A percentile compares a stretch with the other conserved stretches of the same genome.
Conservation (phyloP, 768 basidiomycete species). For the Leccinum barrowsii region DNA sequence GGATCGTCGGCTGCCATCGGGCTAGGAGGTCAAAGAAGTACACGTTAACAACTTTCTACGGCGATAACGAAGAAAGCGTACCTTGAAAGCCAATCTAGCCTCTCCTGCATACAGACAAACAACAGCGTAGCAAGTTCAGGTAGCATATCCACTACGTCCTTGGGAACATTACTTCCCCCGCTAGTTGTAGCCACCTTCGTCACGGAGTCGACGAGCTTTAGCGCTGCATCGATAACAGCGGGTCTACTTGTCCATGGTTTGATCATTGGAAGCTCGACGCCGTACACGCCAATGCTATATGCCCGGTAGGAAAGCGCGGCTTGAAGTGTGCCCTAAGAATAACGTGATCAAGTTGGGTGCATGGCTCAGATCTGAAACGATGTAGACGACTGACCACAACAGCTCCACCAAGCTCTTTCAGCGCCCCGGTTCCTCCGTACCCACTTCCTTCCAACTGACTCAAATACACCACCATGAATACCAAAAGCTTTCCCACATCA, state of each 20-base stretch:
- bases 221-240: conserved; percentile 61
- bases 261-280: conserved; percentile 64
- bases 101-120: conserved; percentile 66
- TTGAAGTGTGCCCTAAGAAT: conserved; percentile 59
- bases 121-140: conserved; percentile 61
- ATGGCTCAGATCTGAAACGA: neutral
- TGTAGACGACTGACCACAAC: conserved; percentile 51
- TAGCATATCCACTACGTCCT: conserved; percentile 50
- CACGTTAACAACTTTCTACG: neutral
- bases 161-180: conserved; percentile 9
- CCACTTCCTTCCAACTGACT: conserved; percentile 23
- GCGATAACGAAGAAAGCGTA: conserved; percentile 16
- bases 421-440: conserved; percentile 18
- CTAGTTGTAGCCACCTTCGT: conserved; percentile 32
- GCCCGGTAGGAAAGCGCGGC: conserved; percentile 74
- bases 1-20: conserved; percentile 44
- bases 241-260: conserved; percentile 83
- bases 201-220: conserved; percentile 68
- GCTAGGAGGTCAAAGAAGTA: conserved; percentile 29
- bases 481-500: conserved; percentile 66
- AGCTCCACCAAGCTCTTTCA: conserved; percentile 42
- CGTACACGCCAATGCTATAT: conserved; percentile 72
- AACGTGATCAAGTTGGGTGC: neutral
- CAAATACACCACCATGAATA: conserved; percentile 46
- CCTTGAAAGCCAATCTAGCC: conserved; percentile 68